Base-by-base conservation (phyloP, 305 asterid species). In the Lippia alba region DNA sequence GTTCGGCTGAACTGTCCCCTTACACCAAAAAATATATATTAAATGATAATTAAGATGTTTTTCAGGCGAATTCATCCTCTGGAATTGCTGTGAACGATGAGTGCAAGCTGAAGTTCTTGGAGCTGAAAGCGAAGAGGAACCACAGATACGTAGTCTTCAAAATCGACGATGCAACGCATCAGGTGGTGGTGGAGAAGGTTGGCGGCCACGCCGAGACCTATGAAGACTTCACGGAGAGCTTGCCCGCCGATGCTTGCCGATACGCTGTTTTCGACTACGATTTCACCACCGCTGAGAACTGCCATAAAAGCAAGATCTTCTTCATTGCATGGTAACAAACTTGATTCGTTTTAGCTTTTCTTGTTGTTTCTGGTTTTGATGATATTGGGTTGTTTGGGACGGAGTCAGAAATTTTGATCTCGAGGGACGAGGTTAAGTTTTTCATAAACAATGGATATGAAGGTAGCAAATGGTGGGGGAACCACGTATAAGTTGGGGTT, bases 201-300 rank as follows among this genome's bases (percentile, higher is more conserved):
- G 91, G 88, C n/a, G 56, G 53, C 61, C 79, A 67, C 10, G 58
- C 19, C 0, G 87, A 83, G 71, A 72, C 75, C 9, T 80, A 83
- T 56, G 51, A 69, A 8, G 83, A 83, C 72, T 70, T 83, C 76
- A 11, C 64, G 67, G 64, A 69, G 11, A 75, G 86, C 77, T 58
- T 83, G 69, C 91, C 89, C 9, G 53, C 77, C 10, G 53, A 80
- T 48, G 86, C 83, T 4, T 85, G 91, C 36, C 86, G 91, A 2
- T 85, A 85, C 20, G 86, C 88, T 49, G 91, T 85, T 33, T 85
- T 62, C 70, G 91, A 83, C 72, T 85, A 80, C 56, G 91, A 85
- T 71, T 83, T 61, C 66, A 80, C 76, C 3, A 80, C 88, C 5
- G 66, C 76, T 48, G 88, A 83, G 58, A 83, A 83, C 67, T 77